Evolutionary conservation across 345 rosid genomes (phyloP), one percentile per base, ranked within the genome.

Genomic region (Acer negundo): DNA sequence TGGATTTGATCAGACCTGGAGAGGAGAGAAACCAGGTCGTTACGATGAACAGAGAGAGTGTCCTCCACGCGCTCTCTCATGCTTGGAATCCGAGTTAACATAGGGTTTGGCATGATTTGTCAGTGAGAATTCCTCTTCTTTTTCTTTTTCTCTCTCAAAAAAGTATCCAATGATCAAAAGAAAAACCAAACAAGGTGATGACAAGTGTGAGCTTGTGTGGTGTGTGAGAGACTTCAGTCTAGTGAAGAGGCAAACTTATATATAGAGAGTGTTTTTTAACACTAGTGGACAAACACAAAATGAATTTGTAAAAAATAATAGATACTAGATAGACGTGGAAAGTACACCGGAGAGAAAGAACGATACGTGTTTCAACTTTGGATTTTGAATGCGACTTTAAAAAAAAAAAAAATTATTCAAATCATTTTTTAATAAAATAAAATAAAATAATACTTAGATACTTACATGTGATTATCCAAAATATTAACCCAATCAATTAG

Each of bases 21-120:
- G 80, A 96, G 97, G 53, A 96, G 97, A 67, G 98, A 84, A 75
- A 94, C 90, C 82, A 96, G 97, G 40, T 90, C 97, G 84, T 96
- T 96, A 24, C 99, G 93, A 69, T 94, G 97, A 80, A 79, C 89
- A 42, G 97, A 87, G 80, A 96, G 98, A 26, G 95, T 96, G 78
- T 89, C 92, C 78, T 96, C 90, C 59, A 96, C 97, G 55, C 99
- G 93, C 28, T 96, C 98, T 69, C 97, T 88, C 56, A 90, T 85
- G 86, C 99, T 96, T 11, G 85, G 93, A 17, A 83, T 56, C 75
- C 99, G 86, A 71, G 69, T 71, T 17, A 96, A 81, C 83, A 67
- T 90, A 46, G 89, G 87, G 67, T 35, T 47, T 63, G 92, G 80
- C 98, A 92, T 93, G 84, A 55, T 73, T 35, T 22, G 3, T 17